Percentiles rank a stretch among this genome's conserved stretches.
phyloP scores from a whole-genome alignment of 768 basidiomycete species.

The Cystofilobasidium ferigula region DNA sequence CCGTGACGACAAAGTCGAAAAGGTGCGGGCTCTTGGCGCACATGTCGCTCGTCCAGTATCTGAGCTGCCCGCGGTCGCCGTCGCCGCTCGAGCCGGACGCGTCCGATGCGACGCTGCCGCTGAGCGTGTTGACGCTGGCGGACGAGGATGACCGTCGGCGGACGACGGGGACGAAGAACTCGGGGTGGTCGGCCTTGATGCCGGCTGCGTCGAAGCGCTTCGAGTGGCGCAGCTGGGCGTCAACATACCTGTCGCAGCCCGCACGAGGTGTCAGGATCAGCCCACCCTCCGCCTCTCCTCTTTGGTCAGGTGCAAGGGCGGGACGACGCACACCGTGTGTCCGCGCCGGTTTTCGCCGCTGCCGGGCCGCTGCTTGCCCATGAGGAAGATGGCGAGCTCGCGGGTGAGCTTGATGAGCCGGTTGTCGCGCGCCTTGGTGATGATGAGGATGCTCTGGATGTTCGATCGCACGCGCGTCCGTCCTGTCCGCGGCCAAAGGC shows the following conservation, averaged over 20 bases:
- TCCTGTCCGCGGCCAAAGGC: too few relatives aligned
- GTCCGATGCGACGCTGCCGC: constrained; percentile 11
- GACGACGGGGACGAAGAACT: constrained; percentile 69
- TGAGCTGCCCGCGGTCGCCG: constrained; percentile 63
- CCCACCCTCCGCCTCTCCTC: background rate
- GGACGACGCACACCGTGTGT: constrained; percentile 70
- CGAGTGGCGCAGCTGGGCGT: constrained; percentile 75
- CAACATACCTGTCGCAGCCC: constrained; percentile 62
- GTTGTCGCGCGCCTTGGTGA: constrained; percentile 97
- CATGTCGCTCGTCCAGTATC: constrained; percentile 98
- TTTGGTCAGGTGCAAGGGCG: constrained; percentile 19
- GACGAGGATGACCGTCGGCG: constrained; percentile 55
- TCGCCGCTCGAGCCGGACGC: background rate
- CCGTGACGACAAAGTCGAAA: constrained; percentile 95
- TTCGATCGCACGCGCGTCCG: constrained; percentile 81
- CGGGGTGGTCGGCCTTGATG: constrained; percentile 72
- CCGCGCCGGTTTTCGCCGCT: constrained; percentile 46
- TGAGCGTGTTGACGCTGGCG: constrained; percentile 28
- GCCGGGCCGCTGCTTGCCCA: constrained; percentile 52
- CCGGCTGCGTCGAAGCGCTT: constrained; percentile 89
- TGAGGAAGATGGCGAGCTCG: constrained; percentile 85
- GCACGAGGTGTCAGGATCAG: background rate
- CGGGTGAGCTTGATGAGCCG: constrained; percentile 87
- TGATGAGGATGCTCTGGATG: constrained; percentile 84
- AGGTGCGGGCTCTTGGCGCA: constrained; percentile 79